Base-by-base conservation (phyloP, 2,329 filamentous ascomycete genomes). In the Aspergillus sp. region DNA sequence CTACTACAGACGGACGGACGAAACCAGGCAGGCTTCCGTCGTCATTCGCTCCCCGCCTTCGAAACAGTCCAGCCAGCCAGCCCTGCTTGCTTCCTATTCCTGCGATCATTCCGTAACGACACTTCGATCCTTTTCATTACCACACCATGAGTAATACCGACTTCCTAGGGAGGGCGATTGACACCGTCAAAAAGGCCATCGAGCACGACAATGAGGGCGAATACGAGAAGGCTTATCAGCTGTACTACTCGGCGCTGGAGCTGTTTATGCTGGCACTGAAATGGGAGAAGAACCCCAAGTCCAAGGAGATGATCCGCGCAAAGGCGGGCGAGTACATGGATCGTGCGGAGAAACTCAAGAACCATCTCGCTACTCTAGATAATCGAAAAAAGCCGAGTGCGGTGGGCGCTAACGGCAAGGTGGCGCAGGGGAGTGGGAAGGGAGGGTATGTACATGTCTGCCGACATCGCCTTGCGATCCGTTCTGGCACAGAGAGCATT, bases 321-420 rank as follows among this genome's bases (percentile, higher is more conserved):
- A 98, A 98, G 82, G 92, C 93, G 19, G 91, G 85, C 70, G 94
- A 97, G 76, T 99, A 99, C 83, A 97, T 99, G 90, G 94, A 97
- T 79, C 91, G 95, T 64, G 95, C 95, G 65, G 95, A 99, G 82
- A 98, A 98, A 82, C 87, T 99, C 66, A 99, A 99, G 80, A 87
- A 89, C 58, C 95, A 98, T 75, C 82, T 99, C 43, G 84, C 88
- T 55, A 89, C 93, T 66, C 73, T 70, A 55, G 85, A 84, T 55
- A 78, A 75, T 70, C 78, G 79, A 65, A 81, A 81, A 70, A 83
- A 82, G 68, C 80, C 81, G 12, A 81, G 81, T 39, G 82, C 82
- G 15, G 74, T 83, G 61, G 80, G 81, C 51, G 76, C 79, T 55
- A 84, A 84, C 71, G 82, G 82, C 25, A 82, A 81, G 65, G 78